These are phyloP conservation scores for Penicillium sp. DNA, from an alignment of 2,329 filamentous ascomycete genomes.

Conservation along the genomic window DNA sequence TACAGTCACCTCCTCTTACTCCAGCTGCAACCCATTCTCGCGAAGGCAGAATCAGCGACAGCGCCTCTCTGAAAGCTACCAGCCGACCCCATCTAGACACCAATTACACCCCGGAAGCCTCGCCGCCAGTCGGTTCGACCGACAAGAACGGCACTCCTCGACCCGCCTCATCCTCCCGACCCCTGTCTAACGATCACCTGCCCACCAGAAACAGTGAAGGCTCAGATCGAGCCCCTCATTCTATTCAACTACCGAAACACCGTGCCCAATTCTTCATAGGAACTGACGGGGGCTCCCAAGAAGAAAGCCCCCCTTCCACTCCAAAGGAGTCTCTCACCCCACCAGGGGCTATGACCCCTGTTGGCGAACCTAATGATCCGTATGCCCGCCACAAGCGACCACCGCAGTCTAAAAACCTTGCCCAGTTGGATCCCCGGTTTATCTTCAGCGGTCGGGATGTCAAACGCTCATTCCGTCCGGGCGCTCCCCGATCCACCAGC, in stretches of 20 bases:
- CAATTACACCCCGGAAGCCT: constrained; percentile 56
- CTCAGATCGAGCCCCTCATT: constrained; percentile 45
- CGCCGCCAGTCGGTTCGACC: constrained; percentile 48
- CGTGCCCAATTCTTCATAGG: constrained; percentile 58
- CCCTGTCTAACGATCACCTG: constrained; percentile 42
- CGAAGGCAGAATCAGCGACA: constrained; percentile 47
- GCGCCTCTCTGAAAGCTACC: constrained; percentile 32
- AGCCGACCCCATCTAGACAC: constrained; percentile 35
- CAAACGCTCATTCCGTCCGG: constrained; percentile 51
- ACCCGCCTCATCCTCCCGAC: constrained; percentile 42
- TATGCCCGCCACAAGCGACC: constrained; percentile 80
- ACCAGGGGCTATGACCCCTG: constrained; percentile 74
- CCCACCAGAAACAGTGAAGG: constrained; percentile 46
- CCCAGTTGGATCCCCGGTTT: constrained; percentile 75
- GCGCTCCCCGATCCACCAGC: constrained; percentile 50
- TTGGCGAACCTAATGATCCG: constrained; percentile 77
- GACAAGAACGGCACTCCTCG: constrained; percentile 34
- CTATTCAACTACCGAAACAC: constrained; percentile 50
- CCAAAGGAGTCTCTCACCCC: constrained; percentile 53
- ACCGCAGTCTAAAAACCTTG: constrained; percentile 64
- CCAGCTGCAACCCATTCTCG: constrained; percentile 71
- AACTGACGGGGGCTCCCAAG: constrained; percentile 57
- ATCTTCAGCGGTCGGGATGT: constrained; percentile 78
- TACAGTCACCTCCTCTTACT: constrained; percentile 87
- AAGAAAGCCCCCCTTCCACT: constrained; percentile 63